A percentile compares a stretch with the other conserved stretches of the same genome.
These are phyloP conservation scores for Stephania japonica DNA, from an alignment of 164 flowering plant species.

Conservation along the genomic window DNA sequence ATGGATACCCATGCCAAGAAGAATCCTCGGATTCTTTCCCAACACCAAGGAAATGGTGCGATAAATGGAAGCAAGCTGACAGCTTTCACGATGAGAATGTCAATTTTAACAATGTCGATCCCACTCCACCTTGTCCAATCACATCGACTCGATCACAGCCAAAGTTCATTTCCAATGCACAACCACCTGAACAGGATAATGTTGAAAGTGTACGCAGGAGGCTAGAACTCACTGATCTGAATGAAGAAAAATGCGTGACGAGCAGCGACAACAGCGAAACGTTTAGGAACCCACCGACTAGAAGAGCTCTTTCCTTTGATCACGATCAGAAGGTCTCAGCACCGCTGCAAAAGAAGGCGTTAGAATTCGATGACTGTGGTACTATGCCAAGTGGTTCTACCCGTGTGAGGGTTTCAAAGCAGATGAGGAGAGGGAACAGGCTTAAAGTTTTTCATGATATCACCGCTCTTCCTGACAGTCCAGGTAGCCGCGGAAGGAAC, in stretches of 20 bases:
- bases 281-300: slow-evolving; percentile 18
- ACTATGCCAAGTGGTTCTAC: background rate
- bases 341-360: slow-evolving; percentile 17
- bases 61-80: slow-evolving; percentile 16
- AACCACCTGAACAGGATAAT: slow-evolving; percentile 2
- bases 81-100: slow-evolving; percentile 35
- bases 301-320: slow-evolving; percentile 37
- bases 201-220: slow-evolving; percentile 18
- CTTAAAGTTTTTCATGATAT: background rate
- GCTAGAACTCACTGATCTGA: slow-evolving; percentile 23
- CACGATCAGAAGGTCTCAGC: slow-evolving; percentile 16
- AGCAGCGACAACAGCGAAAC: slow-evolving; percentile 9
- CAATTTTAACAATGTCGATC: slow-evolving; percentile 27
- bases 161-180: background rate
- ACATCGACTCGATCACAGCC: background rate
- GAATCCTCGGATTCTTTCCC: slow-evolving; percentile 9
- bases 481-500: slow-evolving; percentile 4
- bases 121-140: slow-evolving; percentile 5
- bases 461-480: slow-evolving; percentile 2
- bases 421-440: background rate
- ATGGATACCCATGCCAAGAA: slow-evolving; percentile 4
- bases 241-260: slow-evolving; percentile 15
- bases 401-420: background rate
- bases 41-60: background rate
- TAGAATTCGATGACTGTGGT: slow-evolving; percentile 14